These are phyloP conservation scores for Fusarium zealandicum DNA, from an alignment of 2,329 filamentous ascomycete genomes.

Conservation along the genomic window DNA sequence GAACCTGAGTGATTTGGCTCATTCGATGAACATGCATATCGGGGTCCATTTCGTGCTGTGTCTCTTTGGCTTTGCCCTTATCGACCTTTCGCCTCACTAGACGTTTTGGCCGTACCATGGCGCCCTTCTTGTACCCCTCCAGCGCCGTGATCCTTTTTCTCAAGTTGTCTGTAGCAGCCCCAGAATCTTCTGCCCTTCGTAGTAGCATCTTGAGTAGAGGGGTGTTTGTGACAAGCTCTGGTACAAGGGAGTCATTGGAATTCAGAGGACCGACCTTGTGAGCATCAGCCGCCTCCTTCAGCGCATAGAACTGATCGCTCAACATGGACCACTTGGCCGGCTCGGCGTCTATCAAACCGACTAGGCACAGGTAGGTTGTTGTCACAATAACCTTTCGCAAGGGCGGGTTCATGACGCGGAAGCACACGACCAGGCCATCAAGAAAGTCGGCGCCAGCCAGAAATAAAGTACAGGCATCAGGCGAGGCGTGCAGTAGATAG, in stretches of 20 bases:
- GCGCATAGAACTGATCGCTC: constrained; percentile 81
- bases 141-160: constrained; percentile 68
- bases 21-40: constrained; percentile 79
- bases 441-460: constrained; percentile 88
- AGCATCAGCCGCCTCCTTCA: constrained; percentile 75
- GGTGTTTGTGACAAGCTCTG: constrained; percentile 81
- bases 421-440: constrained; percentile 74
- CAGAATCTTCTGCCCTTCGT: constrained; percentile 58
- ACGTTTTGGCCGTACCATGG: constrained; percentile 58
- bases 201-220: constrained; percentile 73
- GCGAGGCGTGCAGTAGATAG: constrained; percentile 67
- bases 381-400: constrained; percentile 74
- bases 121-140: constrained; percentile 65
- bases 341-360: constrained; percentile 71
- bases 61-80: constrained; percentile 68
- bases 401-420: constrained; percentile 67
- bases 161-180: constrained; percentile 61
- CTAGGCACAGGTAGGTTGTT: constrained; percentile 76
- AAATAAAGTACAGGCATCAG: constrained; percentile 66
- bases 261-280: constrained; percentile 64
- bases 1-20: constrained; percentile 87
- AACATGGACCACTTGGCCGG: constrained; percentile 77
- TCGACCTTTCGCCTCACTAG: constrained; percentile 62
- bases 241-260: constrained; percentile 75
- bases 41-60: constrained; percentile 48